Evolutionary conservation across 352 stramenopile species (phyloP), one percentile per base, ranked within the genome.

Genomic region (Globisporangium nagaii): DNA sequence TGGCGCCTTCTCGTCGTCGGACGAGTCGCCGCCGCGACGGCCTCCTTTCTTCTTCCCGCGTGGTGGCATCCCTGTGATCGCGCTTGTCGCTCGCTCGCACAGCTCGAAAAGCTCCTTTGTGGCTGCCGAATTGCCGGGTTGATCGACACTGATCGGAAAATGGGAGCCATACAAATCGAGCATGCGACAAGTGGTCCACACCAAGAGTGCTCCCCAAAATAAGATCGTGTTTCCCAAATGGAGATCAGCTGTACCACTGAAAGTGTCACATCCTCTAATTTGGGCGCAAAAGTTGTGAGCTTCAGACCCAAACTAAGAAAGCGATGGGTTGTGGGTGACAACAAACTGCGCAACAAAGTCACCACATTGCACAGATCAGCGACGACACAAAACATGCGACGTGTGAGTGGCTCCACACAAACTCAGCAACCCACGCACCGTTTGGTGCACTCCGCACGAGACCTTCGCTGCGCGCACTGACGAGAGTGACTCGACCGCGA

Each of bases 11-110:
- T 85, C 71, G 37, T 93, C 83, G n/a, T 86, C 80, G 43, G 77
- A 80, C 53, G 79, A 89, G 59, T 90, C 80, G 62, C 82, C 79
- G 44, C 76, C 80, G 43, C 73, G 75, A 22, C 80, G 77, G 20
- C 68, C 68, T 63, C 79, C 78, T 70, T 91, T 90, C 67, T 91
- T 91, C 76, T 91, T 91, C n/a, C 62, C 57, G 12, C 57, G 37
- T 7, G 76, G 76, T 68, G 81, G 75, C 81, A 91, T 91, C 10
- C 17, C 27, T 15, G 63, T 10, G 40, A 30, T 43, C 24, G 17
- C 15, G 9, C 15, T 30, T 34, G n/a, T 40, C 28, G 17, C 19
- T 5, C n/a, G n/a, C n/a, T n/a, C n/a, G n/a, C n/a, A n/a, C n/a
- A n/a, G n/a, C n/a, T n/a, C n/a, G n/a, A n/a, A n/a, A n/a, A n/a